phyloP scores from a whole-genome alignment of 192 early-diverging fungal species.

The Backusella westeae region DNA sequence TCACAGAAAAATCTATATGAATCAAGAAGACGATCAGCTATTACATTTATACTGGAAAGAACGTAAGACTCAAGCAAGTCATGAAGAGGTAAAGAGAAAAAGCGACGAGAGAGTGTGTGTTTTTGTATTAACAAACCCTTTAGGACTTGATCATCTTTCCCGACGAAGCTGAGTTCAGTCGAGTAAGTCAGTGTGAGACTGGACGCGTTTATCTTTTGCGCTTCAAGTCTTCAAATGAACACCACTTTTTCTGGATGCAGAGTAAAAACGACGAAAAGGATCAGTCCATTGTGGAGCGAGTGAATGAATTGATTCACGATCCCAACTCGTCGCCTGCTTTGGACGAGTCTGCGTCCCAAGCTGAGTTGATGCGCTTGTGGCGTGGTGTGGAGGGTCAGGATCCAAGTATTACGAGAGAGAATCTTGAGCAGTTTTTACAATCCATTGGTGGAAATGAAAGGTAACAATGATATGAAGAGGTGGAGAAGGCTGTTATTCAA shows the following conservation, averaged over 20 bases:
- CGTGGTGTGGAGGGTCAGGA: background rate
- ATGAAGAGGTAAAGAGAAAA: conserved; percentile 38
- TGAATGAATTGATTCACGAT: conserved; percentile 61
- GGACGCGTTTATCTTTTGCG: conserved; percentile 80
- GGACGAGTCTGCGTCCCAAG: conserved; percentile 13
- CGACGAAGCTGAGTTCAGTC: conserved; percentile 68
- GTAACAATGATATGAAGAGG: background rate
- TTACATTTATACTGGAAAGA: conserved; percentile 85
- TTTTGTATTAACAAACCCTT: background rate
- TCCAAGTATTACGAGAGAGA: conserved; percentile 24
- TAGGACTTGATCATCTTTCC: conserved; percentile 73
- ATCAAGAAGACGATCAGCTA: conserved; percentile 66
- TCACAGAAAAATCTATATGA: conserved; percentile 57
- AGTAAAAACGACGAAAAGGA: conserved; percentile 59
- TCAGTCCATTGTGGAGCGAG: conserved; percentile 46
- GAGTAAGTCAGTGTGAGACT: conserved; percentile 48
- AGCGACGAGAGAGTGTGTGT: background rate
- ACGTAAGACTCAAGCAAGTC: conserved; percentile 44
- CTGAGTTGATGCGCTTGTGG: conserved; percentile 30
- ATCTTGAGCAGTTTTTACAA: conserved; percentile 39
- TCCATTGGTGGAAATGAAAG: conserved; percentile 21
- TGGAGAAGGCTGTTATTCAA: background rate
- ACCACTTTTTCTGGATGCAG: conserved; percentile 87
- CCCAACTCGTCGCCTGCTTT: conserved; percentile 25
- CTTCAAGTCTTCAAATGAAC: conserved; percentile 77